Evolutionary conservation across 495 filamentous ascomycete species (phyloP).

Genomic region (Penicillium mononematosum): DNA sequence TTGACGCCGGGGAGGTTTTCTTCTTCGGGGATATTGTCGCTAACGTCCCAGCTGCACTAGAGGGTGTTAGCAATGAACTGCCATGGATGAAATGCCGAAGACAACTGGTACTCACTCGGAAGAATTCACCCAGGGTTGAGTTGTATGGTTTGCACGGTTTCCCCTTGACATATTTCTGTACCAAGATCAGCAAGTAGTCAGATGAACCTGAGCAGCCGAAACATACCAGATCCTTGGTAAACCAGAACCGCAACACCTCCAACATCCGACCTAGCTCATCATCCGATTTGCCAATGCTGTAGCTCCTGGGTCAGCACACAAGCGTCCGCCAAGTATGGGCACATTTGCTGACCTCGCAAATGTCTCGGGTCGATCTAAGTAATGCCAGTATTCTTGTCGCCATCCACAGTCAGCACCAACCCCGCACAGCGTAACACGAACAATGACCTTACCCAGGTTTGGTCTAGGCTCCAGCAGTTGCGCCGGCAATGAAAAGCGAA

Average conservation of each 20-base stretch:
- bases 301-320: conserved; percentile 38
- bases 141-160: conserved; percentile 99
- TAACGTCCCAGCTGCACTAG: conserved; percentile 91
- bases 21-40: conserved; percentile 59
- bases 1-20: conserved; percentile 34
- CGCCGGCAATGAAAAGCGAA: conserved; percentile 92
- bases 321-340: conserved; percentile 20
- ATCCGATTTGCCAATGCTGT: conserved; percentile 89
- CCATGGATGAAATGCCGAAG: conserved; percentile 2
- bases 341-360: conserved; percentile 67
- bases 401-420: conserved; percentile 19
- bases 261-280: conserved; percentile 90
- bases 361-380: conserved; percentile 90
- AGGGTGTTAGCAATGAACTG: neutral
- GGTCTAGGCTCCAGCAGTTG: conserved; percentile 94
- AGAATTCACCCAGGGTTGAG: conserved; percentile 95
- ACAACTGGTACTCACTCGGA: conserved; percentile 62
- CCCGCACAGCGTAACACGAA: neutral
- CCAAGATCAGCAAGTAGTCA: conserved; percentile 18
- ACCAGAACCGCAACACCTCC: conserved; percentile 93
- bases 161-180: conserved; percentile 92
- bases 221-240: conserved; percentile 87
- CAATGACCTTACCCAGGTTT: conserved; percentile 66
- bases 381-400: conserved; percentile 89
- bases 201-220: neutral